Conservation (phyloP, 805 yeast genomes). For the Ogataea haglerorum region DNA sequence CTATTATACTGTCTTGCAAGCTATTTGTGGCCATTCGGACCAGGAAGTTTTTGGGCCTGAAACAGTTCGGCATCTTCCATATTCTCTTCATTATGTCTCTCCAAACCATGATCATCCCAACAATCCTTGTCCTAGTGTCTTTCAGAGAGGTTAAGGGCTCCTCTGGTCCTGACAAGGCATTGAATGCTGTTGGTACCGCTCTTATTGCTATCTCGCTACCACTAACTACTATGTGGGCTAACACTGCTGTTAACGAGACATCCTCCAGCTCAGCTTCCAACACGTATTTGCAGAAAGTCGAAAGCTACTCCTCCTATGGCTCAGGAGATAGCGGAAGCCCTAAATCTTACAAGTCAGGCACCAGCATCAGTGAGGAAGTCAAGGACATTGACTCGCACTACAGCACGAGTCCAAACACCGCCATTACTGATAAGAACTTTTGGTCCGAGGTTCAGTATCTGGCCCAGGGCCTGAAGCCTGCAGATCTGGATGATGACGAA, state of each 20-base stretch:
- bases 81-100: constrained; percentile 74
- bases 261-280: constrained; percentile 38
- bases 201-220: constrained; percentile 74
- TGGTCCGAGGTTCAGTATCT: constrained; percentile 33
- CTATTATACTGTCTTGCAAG: constrained; percentile 60
- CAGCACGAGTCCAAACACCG: constrained; percentile 18
- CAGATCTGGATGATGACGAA: constrained; percentile 20
- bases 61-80: constrained; percentile 80
- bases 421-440: constrained; percentile 22
- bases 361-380: constrained; percentile 8
- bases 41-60: constrained; percentile 72
- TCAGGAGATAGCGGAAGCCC: constrained; percentile 14
- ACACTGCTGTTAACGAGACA: constrained; percentile 52
- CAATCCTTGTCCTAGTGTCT: constrained; percentile 59
- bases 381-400: constrained; percentile 16
- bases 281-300: constrained; percentile 21
- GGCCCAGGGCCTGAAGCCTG: constrained; percentile 27
- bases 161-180: constrained; percentile 27
- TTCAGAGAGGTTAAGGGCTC: constrained; percentile 36
- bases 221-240: constrained; percentile 85
- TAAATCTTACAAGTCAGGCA: constrained; percentile 9
- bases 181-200: constrained; percentile 54
- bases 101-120: constrained; percentile 81
- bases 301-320: constrained; percentile 12
- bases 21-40: constrained; percentile 64